Conservation (phyloP, 768 basidiomycete genomes). For the Punctularia strigosozonata region DNA sequence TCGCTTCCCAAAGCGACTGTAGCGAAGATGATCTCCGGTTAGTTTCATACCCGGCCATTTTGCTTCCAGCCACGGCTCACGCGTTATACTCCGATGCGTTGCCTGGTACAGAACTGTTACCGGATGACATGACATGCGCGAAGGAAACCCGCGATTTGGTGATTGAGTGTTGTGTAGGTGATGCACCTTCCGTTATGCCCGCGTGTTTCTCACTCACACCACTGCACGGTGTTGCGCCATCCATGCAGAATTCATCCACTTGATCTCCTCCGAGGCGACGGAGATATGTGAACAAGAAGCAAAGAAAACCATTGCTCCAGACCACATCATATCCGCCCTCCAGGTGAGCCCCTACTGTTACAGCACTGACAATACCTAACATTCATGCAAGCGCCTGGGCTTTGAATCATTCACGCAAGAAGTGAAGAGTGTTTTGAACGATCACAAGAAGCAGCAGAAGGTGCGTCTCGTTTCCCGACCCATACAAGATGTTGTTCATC, state of each 20-base stretch:
- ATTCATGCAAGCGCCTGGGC: conserved; percentile 63
- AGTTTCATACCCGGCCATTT: conserved; percentile 8
- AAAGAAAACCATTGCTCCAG: conserved; percentile 98
- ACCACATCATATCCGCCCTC: conserved; percentile 88
- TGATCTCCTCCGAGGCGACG: conserved; percentile 95
- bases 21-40: conserved; percentile 91
- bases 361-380: too few relatives aligned
- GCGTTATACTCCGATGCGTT: conserved; percentile 4
- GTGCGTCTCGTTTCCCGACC: conserved; percentile 27
- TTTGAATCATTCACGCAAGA: conserved; percentile 87
- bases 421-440: conserved; percentile 87
- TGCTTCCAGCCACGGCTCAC: conserved; percentile 3
- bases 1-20: conserved; percentile 96
- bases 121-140: conserved; percentile 76
- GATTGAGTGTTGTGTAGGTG: conserved; percentile 99
- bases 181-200: conserved; percentile 14
- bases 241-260: conserved; percentile 95
- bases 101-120: conserved; percentile 82
- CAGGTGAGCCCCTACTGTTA: too few relatives aligned
- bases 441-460: conserved; percentile 94
- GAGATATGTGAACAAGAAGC: conserved; percentile 97
- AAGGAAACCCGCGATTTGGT: conserved; percentile 97
- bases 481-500: background rate
- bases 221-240: conserved; percentile 2
- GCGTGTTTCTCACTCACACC: conserved; percentile 1